These are phyloP conservation scores for Terfezia boudieri DNA, from an alignment of 495 filamentous ascomycete species.

Conservation along the genomic window DNA sequence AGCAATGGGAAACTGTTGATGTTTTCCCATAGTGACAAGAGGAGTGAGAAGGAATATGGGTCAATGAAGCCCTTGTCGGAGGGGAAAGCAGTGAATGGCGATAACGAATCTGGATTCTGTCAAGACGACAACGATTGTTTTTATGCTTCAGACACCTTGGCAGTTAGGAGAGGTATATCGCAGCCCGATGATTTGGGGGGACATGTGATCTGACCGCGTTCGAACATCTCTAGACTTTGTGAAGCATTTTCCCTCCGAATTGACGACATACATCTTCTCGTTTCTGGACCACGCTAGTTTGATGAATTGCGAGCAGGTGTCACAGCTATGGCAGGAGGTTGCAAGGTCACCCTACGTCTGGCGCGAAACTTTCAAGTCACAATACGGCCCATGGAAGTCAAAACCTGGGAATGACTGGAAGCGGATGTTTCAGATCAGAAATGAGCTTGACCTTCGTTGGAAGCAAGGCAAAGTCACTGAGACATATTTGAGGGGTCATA, in stretches of 20 bases:
- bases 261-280: conserved; percentile 17
- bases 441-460: conserved; percentile 59
- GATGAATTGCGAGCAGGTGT: conserved; percentile 18
- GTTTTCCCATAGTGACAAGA: conserved; percentile 13
- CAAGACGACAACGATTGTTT: conserved; percentile 16
- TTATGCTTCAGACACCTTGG: conserved; percentile 11
- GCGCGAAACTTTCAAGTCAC: conserved; percentile 13
- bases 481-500: conserved; percentile 76
- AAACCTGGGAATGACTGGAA: conserved; percentile 50
- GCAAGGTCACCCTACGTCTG: conserved; percentile 16
- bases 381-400: conserved; percentile 17
- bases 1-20: conserved; percentile 6
- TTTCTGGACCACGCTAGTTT: conserved; percentile 15
- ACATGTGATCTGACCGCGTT: no score
- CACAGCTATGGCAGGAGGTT: conserved; percentile 12
- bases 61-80: not conserved
- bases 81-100: conserved; percentile 11
- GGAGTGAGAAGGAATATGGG: conserved; percentile 2
- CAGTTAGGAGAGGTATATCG: conserved; percentile 14
- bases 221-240: conserved; percentile 11
- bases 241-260: conserved; percentile 12
- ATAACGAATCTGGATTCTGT: conserved; percentile 18
- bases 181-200: not conserved
- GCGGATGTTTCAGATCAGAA: conserved; percentile 53
- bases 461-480: conserved; percentile 49